A percentile compares a stretch with the other conserved stretches of the same genome.
phyloP scores from a whole-genome alignment of 2,329 filamentous ascomycete genomes.

The Curvularia eragrostidis region DNA sequence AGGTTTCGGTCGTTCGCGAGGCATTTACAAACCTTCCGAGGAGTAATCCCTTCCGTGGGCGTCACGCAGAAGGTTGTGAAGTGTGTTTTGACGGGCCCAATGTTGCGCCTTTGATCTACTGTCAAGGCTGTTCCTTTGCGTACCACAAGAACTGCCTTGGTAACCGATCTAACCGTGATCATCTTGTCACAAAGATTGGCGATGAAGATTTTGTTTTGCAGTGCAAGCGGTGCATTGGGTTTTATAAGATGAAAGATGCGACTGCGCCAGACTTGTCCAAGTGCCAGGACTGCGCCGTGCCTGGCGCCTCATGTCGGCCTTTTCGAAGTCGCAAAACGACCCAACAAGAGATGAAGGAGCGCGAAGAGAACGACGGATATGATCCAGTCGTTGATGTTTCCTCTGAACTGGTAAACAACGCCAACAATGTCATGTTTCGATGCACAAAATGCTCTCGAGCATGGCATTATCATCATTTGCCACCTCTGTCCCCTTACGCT shows the following conservation, averaged over 20 bases:
- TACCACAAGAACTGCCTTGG: constrained; percentile 89
- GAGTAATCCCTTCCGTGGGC: constrained; percentile 70
- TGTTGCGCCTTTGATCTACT: constrained; percentile 78
- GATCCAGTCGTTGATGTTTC: constrained; percentile 76
- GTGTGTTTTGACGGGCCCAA: constrained; percentile 68
- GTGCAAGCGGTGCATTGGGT: constrained; percentile 82
- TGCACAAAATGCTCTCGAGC: constrained; percentile 77
- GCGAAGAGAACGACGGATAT: constrained; percentile 76
- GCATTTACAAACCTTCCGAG: constrained; percentile 69
- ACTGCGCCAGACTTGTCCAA: constrained; percentile 72
- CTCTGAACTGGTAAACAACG: constrained; percentile 72
- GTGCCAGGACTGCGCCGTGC: constrained; percentile 72
- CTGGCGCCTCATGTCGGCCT: constrained; percentile 73
- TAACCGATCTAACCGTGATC: constrained; percentile 74
- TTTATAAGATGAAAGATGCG: constrained; percentile 70
- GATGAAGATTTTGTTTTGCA: constrained; percentile 83
- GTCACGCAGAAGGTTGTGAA: constrained; percentile 75
- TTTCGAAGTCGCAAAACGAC: constrained; percentile 77
- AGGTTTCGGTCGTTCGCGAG: constrained; percentile 71
- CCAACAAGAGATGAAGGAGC: constrained; percentile 81
- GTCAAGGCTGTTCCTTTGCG: constrained; percentile 85
- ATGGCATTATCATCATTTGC: constrained; percentile 86
- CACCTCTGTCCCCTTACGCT: constrained; percentile 55
- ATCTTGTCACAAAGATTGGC: constrained; percentile 84
- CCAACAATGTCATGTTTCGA: constrained; percentile 79